phyloP scores from a whole-genome alignment of 1,284 basidiomycete species.

The Mixia osmundae region DNA sequence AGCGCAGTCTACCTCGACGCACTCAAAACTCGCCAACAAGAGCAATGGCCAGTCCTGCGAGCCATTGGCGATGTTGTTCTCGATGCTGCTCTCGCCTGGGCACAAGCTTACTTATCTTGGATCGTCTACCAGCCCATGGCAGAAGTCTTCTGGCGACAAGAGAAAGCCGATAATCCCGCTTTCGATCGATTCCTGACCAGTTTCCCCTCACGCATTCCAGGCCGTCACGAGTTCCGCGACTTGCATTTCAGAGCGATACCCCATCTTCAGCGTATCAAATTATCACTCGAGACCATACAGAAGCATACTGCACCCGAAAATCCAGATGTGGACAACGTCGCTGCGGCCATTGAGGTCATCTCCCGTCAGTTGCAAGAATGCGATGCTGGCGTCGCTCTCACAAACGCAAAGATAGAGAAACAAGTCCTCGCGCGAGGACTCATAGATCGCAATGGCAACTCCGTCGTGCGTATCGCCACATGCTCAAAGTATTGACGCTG shows the following conservation, averaged over 20 bases:
- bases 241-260: slow-evolving; percentile 76
- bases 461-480: slow-evolving; percentile 1
- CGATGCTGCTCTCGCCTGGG: slow-evolving; percentile 66
- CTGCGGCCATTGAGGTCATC: slow-evolving; percentile 61
- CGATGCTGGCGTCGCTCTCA: slow-evolving; percentile 35
- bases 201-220: slow-evolving; percentile 13
- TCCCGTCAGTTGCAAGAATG: slow-evolving; percentile 42
- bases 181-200: slow-evolving; percentile 77
- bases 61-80: slow-evolving; percentile 78
- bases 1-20: slow-evolving; percentile 59
- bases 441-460: slow-evolving; percentile 4
- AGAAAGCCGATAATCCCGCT: slow-evolving; percentile 53
- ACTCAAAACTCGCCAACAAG: slow-evolving; percentile 65
- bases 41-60: slow-evolving; percentile 60
- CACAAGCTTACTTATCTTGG: slow-evolving; percentile 61
- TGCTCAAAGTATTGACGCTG: too few relatives aligned
- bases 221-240: slow-evolving; percentile 53
- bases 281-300: slow-evolving; percentile 55
- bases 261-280: slow-evolving; percentile 62
- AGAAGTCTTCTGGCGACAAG: slow-evolving; percentile 62
- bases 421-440: too few relatives aligned
- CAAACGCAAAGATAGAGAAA: neutral
- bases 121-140: slow-evolving; percentile 63
- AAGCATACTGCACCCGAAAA: slow-evolving; percentile 46
- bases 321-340: slow-evolving; percentile 52